phyloP scores from a whole-genome alignment of 352 stramenopile genomes.

The Globisporangium parvum region DNA sequence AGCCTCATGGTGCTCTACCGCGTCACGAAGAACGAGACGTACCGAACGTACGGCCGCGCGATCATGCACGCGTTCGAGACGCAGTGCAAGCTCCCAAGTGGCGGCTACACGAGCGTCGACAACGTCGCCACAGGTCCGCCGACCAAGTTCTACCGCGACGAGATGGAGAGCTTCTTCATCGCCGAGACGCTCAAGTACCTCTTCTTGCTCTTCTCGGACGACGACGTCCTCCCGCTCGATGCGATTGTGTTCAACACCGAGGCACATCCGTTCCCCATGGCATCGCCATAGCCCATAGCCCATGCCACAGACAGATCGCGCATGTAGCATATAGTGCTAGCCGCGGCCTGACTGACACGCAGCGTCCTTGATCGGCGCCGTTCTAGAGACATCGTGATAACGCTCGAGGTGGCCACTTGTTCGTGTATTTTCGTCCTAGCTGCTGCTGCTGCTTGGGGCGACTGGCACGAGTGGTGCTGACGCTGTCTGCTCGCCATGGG shows the following conservation, averaged over 20 bases:
- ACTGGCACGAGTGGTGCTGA: no score
- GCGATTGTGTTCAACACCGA: slow-evolving; percentile 89
- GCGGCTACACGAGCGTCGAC: slow-evolving; percentile 57
- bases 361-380: no score
- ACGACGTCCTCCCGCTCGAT: slow-evolving; percentile 72
- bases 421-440: no score
- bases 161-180: slow-evolving; percentile 92
- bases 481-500: no score
- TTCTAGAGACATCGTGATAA: no score
- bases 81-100: slow-evolving; percentile 55
- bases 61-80: slow-evolving; percentile 87
- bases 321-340: no score
- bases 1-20: slow-evolving; percentile 90
- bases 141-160: slow-evolving; percentile 42
- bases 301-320: no score
- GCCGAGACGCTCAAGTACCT: slow-evolving; percentile 94
- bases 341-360: no score
- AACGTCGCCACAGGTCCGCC: slow-evolving; percentile 48
- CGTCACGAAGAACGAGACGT: slow-evolving; percentile 85
- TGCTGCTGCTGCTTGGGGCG: no score
- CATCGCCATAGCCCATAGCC: not conserved
- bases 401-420: no score
- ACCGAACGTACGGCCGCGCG: slow-evolving; percentile 73
- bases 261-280: slow-evolving; percentile 75
- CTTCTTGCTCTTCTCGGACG: slow-evolving; percentile 87